Evolutionary conservation across 176 grass and related monocot species (phyloP).

Genomic region (Oryza longistaminata): DNA sequence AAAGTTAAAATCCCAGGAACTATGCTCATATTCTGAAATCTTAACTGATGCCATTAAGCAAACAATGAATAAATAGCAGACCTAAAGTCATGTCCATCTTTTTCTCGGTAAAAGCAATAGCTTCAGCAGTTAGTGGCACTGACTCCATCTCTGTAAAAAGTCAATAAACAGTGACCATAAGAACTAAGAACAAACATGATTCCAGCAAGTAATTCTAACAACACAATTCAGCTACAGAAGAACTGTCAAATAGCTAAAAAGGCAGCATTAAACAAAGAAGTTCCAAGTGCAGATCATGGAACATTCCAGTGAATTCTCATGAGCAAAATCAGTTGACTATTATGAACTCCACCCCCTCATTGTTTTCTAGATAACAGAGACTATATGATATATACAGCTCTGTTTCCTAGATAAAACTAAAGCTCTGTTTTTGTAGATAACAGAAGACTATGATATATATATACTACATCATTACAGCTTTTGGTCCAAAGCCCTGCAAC

Average conservation of each 20-base stretch:
- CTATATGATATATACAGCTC: no score
- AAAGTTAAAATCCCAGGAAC: slow-evolving; percentile 2
- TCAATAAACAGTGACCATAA: neutral
- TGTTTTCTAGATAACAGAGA: neutral
- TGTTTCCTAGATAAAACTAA: no score
- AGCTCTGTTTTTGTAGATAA: no score
- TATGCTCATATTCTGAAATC: neutral
- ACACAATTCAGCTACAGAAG: neutral
- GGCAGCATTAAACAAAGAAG: neutral
- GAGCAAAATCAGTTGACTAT: neutral
- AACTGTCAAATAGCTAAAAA: neutral
- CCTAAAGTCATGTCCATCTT: slow-evolving; percentile 99
- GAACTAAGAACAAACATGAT: neutral
- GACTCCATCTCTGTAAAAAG: slow-evolving; percentile 63
- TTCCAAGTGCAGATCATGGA: neutral
- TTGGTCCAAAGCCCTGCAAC: no score
- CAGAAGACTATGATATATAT: no score
- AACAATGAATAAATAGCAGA: slow-evolving; percentile 41
- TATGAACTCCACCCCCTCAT: neutral
- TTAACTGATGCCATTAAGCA: slow-evolving; percentile 1
- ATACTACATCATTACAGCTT: no score
- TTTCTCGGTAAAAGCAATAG: slow-evolving; percentile 94
- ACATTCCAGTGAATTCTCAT: neutral
- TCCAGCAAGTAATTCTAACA: neutral
- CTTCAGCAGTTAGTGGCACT: slow-evolving; percentile 60